phyloP scores from a whole-genome alignment of 345 rosid genomes.

The Citrus hindsii region DNA sequence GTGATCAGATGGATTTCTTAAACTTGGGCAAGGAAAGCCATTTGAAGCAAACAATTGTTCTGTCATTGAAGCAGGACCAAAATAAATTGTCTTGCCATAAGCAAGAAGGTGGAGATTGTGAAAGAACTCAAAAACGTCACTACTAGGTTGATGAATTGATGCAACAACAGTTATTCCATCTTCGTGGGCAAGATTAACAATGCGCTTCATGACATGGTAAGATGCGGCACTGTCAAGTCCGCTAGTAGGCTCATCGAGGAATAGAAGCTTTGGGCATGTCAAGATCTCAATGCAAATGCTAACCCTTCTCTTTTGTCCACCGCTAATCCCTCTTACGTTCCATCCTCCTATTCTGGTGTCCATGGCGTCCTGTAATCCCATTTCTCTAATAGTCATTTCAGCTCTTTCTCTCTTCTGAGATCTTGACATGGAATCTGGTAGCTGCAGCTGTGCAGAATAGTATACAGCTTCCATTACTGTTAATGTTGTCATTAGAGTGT shows the following conservation, averaged over 20 bases:
- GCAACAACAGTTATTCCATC: conserved; percentile 31
- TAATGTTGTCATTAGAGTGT: conserved; percentile 34
- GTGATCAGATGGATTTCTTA: no score
- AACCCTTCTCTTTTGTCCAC: conserved; percentile 54
- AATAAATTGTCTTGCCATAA: conserved; percentile 31
- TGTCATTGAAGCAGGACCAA: conserved; percentile 32
- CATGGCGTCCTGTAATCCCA: conserved; percentile 43
- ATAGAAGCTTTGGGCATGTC: conserved; percentile 41
- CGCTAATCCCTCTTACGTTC: conserved; percentile 43
- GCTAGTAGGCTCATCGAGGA: conserved; percentile 53
- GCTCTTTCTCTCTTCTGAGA: conserved; percentile 44
- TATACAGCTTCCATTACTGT: conserved; percentile 43
- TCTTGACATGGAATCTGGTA: conserved; percentile 41
- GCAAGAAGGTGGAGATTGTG: conserved; percentile 41
- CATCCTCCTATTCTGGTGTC: conserved; percentile 57
- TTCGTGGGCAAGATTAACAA: conserved; percentile 28
- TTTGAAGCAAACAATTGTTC: conserved; percentile 21
- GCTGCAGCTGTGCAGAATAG: conserved; percentile 54
- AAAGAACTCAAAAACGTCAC: conserved; percentile 41
- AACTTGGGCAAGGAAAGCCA: no score
- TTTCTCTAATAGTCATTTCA: conserved; percentile 42
- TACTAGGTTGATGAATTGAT: conserved; percentile 37
- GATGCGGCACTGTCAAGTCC: conserved; percentile 57
- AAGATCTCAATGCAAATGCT: conserved; percentile 59
- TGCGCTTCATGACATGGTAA: conserved; percentile 44